Evolutionary conservation across 2,329 filamentous ascomycete species (phyloP), one percentile per base, ranked within the genome.

Genomic region (Scedosporium boydii): DNA sequence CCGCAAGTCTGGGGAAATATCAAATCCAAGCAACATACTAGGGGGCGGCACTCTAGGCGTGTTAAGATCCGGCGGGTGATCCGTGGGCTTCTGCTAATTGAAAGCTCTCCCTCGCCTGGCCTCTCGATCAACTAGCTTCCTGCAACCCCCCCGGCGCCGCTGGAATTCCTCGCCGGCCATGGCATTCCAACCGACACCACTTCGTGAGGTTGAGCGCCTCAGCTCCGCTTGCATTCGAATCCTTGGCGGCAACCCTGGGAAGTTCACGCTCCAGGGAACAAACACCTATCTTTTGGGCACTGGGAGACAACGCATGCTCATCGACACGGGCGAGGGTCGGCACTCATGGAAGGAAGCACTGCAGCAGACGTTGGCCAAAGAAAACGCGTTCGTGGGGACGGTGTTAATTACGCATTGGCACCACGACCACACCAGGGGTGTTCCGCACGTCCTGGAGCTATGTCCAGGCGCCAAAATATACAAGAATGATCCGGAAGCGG

Each of bases 241-340:
- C 65, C 80, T 98, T 18, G 95, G 89, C 63, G 91, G 90, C 7
- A 99, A 99, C 74, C 93, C 95, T 12, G 86, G 90, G 71, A 97
- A 96, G 79, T 87, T 87, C 69, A 82, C 84, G 4, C 76, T 88
- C 10, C 84, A 88, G 75, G 88, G 92, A 65, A 97, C 95, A 67
- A 99, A 99, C 74, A 99, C 95, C 41, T 99, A 99, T 73, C 82
- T 99, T 18, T 71, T 99, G 64, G 95, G 95, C 63, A 87, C 83
- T 6, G 93, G 93, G 3, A 72, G 78, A 5, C 75, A 77, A 6
- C 87, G 95, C 9, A 81, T 98, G 63, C 83, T 99, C 23, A 86
- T 99, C 70, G 95, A 99, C 75, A 96, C 93, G 0, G 95, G 90
- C 58, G 88, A 96, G 74, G 95, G 93, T 57, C 83, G 80, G 63